Conservation (phyloP, 2,329 filamentous ascomycete genomes). For the Tolypocladium pustulatum region DNA sequence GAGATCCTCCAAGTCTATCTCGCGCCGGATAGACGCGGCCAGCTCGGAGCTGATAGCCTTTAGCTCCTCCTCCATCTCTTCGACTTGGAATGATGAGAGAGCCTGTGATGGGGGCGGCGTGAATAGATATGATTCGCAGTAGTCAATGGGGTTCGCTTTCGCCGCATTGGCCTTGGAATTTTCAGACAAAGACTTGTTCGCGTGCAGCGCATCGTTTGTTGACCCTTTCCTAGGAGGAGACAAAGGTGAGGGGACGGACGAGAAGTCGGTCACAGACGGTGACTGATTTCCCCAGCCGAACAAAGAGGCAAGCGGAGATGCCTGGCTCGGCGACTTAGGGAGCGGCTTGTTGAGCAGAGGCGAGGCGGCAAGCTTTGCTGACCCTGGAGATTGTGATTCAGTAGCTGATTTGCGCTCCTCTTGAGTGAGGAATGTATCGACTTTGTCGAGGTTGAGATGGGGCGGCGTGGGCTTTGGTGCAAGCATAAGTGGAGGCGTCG, state of each 20-base stretch:
- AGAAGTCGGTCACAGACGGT: slow-evolving; percentile 38
- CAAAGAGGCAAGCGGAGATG: slow-evolving; percentile 37
- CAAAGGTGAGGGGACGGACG: slow-evolving; percentile 42
- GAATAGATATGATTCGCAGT: slow-evolving; percentile 40
- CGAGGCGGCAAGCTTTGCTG: slow-evolving; percentile 13
- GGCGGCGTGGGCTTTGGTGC: slow-evolving; percentile 39
- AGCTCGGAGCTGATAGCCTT: slow-evolving; percentile 89
- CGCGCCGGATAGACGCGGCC: slow-evolving; percentile 81
- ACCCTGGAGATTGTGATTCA: slow-evolving; percentile 15
- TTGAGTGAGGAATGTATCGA: slow-evolving; percentile 20
- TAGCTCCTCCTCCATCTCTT: slow-evolving; percentile 89
- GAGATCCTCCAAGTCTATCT: slow-evolving; percentile 94
- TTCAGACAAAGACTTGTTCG: slow-evolving; percentile 19
- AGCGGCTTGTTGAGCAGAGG: slow-evolving; percentile 42
- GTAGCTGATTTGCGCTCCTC: slow-evolving; percentile 14
- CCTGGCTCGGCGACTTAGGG: slow-evolving; percentile 40
- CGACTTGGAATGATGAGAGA: slow-evolving; percentile 45
- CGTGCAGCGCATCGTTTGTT: slow-evolving; percentile 20
- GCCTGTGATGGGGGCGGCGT: slow-evolving; percentile 32
- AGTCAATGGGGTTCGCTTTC: slow-evolving; percentile 33
- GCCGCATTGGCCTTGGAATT: slow-evolving; percentile 28
- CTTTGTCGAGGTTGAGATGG: slow-evolving; percentile 38
- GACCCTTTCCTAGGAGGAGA: slow-evolving; percentile 28
- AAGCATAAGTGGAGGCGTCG: slow-evolving; percentile 35
- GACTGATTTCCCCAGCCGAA: slow-evolving; percentile 42